phyloP scores from a whole-genome alignment of 2,329 filamentous ascomycete species.

The Arthrobotrys sphaeroides region DNA sequence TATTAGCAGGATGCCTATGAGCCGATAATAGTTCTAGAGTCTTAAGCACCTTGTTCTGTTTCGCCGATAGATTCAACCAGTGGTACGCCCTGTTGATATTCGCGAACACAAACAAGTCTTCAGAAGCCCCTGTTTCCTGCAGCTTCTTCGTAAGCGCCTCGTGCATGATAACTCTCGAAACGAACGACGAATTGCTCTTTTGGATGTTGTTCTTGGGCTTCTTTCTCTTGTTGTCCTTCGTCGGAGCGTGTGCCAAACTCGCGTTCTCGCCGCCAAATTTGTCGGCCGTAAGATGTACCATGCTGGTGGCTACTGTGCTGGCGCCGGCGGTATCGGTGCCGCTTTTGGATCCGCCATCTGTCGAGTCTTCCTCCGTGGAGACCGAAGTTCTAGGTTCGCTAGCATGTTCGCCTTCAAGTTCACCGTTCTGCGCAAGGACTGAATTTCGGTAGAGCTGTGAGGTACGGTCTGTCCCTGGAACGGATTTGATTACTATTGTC shows the following conservation, averaged over 20 bases:
- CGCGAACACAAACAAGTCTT: conserved; percentile 88
- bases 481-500: conserved; percentile 72
- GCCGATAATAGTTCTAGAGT: background rate
- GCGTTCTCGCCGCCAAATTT: conserved; percentile 85
- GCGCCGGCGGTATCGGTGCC: conserved; percentile 46
- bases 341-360: conserved; percentile 55
- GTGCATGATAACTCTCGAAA: conserved; percentile 93
- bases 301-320: conserved; percentile 51
- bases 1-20: background rate
- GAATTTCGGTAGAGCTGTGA: conserved; percentile 45
- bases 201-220: conserved; percentile 99
- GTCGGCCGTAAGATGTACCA: conserved; percentile 35
- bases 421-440: conserved; percentile 34
- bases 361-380: conserved; percentile 46
- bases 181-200: conserved; percentile 98
- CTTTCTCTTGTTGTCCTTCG: conserved; percentile 80
- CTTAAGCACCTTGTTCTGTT: conserved; percentile 70
- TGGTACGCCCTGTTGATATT: conserved; percentile 96
- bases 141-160: conserved; percentile 81
- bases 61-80: conserved; percentile 85
- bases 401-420: conserved; percentile 41
- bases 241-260: conserved; percentile 69
- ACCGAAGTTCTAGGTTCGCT: conserved; percentile 50
- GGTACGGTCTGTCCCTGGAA: conserved; percentile 36
- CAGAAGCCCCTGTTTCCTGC: conserved; percentile 74